Conservation (phyloP, 495 filamentous ascomycete genomes). For the Aspergillus cavernicola region DNA sequence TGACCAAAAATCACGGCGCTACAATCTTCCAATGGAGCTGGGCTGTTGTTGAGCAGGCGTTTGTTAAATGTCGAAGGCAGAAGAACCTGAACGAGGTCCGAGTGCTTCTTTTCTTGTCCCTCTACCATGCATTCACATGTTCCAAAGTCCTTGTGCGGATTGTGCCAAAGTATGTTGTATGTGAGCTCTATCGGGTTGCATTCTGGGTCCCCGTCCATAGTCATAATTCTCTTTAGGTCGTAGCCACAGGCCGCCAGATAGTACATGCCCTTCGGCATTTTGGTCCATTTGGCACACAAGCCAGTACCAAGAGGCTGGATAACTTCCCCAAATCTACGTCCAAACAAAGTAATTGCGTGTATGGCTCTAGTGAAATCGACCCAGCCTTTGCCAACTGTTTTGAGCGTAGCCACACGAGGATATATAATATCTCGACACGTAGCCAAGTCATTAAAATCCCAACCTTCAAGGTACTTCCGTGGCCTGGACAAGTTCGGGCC, state of each 20-base stretch:
- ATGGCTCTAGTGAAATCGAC: not conserved
- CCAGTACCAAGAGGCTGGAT: constrained; percentile 9
- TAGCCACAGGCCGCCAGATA: not conserved
- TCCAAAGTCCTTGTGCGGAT: not conserved
- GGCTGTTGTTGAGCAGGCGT: no score
- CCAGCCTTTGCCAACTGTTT: not conserved
- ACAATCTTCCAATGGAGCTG: no score
- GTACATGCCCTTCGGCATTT: not conserved
- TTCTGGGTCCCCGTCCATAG: not conserved
- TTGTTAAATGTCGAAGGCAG: no score
- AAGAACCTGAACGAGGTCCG: no score
- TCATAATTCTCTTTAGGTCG: not conserved
- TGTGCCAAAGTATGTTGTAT: not conserved
- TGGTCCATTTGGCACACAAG: not conserved
- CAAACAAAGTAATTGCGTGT: constrained; percentile 26
- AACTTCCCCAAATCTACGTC: constrained; percentile 29
- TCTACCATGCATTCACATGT: not conserved
- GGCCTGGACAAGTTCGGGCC: no score
- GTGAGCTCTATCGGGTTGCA: not conserved
- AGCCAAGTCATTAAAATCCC: no score
- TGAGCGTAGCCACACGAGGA: not conserved
- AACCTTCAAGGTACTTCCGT: no score
- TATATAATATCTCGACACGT: not conserved
- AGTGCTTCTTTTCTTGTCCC: no score
- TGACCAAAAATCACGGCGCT: not conserved